These are phyloP conservation scores for Purpureocillium takamizusanense DNA, from an alignment of 2,329 filamentous ascomycete species.

Conservation along the genomic window DNA sequence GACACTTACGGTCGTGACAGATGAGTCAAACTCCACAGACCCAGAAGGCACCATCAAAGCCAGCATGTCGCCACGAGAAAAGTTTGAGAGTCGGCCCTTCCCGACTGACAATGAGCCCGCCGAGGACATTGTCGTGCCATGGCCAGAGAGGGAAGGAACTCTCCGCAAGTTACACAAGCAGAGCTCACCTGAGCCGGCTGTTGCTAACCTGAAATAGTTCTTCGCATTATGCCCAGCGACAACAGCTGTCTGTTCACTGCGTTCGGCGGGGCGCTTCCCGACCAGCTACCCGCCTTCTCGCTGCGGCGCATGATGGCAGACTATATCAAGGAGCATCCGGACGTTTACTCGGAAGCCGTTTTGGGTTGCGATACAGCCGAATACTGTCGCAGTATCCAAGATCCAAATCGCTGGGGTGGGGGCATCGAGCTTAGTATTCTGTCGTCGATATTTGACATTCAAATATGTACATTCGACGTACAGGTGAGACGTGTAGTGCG, in stretches of 20 bases:
- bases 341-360: conserved; percentile 66
- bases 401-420: conserved; percentile 79
- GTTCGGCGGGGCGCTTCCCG: conserved; percentile 70
- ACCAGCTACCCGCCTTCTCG: conserved; percentile 35
- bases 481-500: conserved; percentile 34
- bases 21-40: conserved; percentile 15
- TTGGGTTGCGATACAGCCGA: conserved; percentile 63
- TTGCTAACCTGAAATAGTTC: conserved; percentile 36
- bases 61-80: too few species aligned
- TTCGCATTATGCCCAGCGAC: conserved; percentile 94
- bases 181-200: neutral
- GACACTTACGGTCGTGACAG: conserved; percentile 39
- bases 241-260: conserved; percentile 93
- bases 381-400: conserved; percentile 77
- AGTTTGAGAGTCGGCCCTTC: too few species aligned
- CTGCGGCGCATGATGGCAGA: conserved; percentile 71
- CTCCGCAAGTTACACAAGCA: conserved; percentile 27
- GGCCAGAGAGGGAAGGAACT: conserved; percentile 40
- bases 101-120: too few species aligned
- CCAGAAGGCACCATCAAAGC: too few species aligned
- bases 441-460: conserved; percentile 73
- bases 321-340: conserved; percentile 64
- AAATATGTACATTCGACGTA: conserved; percentile 80
- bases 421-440: conserved; percentile 84
- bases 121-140: conserved; percentile 32